phyloP scores from a whole-genome alignment of 345 rosid species.

The Syzygium grande region DNA sequence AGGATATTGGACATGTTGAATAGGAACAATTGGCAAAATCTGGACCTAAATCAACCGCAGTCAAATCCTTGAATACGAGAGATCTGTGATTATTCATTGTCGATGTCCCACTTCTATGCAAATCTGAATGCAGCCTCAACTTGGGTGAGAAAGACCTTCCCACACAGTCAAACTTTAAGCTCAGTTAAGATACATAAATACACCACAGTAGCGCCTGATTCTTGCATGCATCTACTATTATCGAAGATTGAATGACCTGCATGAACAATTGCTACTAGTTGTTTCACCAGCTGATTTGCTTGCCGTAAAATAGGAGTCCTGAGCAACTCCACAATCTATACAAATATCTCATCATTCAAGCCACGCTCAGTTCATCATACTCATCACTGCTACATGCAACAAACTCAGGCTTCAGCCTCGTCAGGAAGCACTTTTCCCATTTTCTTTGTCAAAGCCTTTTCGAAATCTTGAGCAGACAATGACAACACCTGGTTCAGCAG shows the following conservation, averaged over 20 bases:
- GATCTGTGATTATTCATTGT: background rate
- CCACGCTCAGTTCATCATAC: background rate
- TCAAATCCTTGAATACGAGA: background rate
- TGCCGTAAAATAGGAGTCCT: background rate
- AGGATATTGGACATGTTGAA: background rate
- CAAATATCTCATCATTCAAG: background rate
- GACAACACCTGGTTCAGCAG: conserved; percentile 73
- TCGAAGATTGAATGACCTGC: background rate
- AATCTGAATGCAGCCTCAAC: background rate
- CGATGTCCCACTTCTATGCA: background rate
- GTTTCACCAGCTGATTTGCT: background rate
- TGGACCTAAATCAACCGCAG: background rate
- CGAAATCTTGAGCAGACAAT: conserved; percentile 42
- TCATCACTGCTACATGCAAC: background rate
- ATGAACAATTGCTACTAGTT: background rate
- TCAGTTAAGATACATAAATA: background rate
- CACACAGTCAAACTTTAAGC: background rate
- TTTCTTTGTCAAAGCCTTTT: conserved; percentile 56
- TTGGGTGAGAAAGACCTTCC: background rate
- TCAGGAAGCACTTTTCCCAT: conserved; percentile 28
- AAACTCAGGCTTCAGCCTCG: background rate
- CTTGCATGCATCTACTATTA: background rate
- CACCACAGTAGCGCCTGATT: background rate
- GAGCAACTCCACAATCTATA: background rate
- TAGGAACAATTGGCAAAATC: background rate